These are phyloP conservation scores for Prunus armeniaca DNA, from an alignment of 306 rosid species.

Conservation along the genomic window DNA sequence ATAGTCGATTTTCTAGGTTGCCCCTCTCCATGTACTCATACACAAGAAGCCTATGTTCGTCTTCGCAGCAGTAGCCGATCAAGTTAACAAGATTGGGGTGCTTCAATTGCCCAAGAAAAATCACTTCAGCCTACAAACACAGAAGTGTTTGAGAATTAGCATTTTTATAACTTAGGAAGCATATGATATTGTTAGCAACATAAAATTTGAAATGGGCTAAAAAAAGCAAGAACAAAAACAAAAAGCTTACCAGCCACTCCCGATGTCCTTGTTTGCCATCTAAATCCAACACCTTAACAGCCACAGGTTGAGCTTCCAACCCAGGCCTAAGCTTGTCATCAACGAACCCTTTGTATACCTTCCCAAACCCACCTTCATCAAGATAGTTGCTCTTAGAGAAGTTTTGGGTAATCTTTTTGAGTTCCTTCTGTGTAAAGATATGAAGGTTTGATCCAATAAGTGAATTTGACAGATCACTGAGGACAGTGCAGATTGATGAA, in stretches of 20 bases:
- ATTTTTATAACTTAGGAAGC: background rate
- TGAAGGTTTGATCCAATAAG: constrained; percentile 74
- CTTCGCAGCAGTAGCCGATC: constrained; percentile 89
- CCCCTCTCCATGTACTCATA: constrained; percentile 84
- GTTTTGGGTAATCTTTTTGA: constrained; percentile 50
- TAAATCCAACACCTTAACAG: constrained; percentile 77
- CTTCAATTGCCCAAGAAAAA: constrained; percentile 83
- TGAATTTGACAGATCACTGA: constrained; percentile 78
- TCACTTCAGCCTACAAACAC: constrained; percentile 67
- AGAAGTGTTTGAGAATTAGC: background rate
- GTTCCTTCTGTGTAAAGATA: constrained; percentile 65
- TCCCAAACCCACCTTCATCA: constrained; percentile 95
- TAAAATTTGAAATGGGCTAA: background rate
- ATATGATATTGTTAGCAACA: background rate
- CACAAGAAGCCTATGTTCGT: constrained; percentile 83
- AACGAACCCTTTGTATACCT: constrained; percentile 80
- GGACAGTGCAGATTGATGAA: constrained; percentile 52
- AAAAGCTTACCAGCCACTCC: constrained; percentile 83
- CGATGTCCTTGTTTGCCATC: constrained; percentile 91
- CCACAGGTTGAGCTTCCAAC: constrained; percentile 57
- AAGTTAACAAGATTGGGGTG: constrained; percentile 84
- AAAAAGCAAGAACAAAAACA: too few relatives aligned
- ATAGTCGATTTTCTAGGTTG: constrained; percentile 62
- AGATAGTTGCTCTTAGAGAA: constrained; percentile 56
- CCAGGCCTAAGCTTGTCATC: constrained; percentile 59